Evolutionary conservation across 495 filamentous ascomycete genomes (phyloP).

Genomic region (Penicillium coprophilum): DNA sequence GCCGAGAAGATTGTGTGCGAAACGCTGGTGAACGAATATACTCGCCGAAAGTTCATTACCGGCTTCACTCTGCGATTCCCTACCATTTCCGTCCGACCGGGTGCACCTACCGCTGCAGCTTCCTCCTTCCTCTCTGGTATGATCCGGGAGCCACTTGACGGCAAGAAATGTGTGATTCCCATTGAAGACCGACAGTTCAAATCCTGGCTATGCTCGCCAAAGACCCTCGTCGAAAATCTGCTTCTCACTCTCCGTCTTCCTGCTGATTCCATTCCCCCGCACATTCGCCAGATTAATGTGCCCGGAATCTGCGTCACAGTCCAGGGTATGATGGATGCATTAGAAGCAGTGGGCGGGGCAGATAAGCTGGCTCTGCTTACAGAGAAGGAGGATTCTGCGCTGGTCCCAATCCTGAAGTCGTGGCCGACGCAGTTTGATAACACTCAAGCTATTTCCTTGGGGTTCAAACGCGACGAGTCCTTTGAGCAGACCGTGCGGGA

Average conservation of each 20-base stretch:
- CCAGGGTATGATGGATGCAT: conserved; percentile 69
- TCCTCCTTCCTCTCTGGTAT: conserved; percentile 70
- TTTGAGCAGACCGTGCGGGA: conserved; percentile 58
- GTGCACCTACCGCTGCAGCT: conserved; percentile 66
- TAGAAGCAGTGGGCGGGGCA: conserved; percentile 64
- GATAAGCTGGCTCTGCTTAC: conserved; percentile 60
- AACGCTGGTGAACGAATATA: conserved; percentile 68
- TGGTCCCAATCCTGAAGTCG: conserved; percentile 63
- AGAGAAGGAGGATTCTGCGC: conserved; percentile 58
- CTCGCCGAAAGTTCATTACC: conserved; percentile 62
- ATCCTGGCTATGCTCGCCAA: conserved; percentile 64
- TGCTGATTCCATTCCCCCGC: conserved; percentile 46
- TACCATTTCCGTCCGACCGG: conserved; percentile 68
- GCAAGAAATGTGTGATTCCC: conserved; percentile 62
- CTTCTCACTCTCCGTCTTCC: conserved; percentile 56
- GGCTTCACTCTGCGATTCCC: conserved; percentile 68
- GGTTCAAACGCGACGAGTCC: conserved; percentile 55
- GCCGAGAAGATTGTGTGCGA: conserved; percentile 74
- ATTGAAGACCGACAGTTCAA: conserved; percentile 57
- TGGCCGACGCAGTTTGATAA: conserved; percentile 71
- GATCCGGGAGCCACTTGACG: conserved; percentile 59
- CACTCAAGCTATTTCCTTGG: conserved; percentile 54
- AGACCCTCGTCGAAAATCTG: conserved; percentile 63
- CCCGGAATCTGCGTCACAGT: conserved; percentile 69
- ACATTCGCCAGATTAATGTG: conserved; percentile 65